Evolutionary conservation across 2,329 filamentous ascomycete species (phyloP), one percentile per base, ranked within the genome.

Genomic region (Rachicladosporium sp.): DNA sequence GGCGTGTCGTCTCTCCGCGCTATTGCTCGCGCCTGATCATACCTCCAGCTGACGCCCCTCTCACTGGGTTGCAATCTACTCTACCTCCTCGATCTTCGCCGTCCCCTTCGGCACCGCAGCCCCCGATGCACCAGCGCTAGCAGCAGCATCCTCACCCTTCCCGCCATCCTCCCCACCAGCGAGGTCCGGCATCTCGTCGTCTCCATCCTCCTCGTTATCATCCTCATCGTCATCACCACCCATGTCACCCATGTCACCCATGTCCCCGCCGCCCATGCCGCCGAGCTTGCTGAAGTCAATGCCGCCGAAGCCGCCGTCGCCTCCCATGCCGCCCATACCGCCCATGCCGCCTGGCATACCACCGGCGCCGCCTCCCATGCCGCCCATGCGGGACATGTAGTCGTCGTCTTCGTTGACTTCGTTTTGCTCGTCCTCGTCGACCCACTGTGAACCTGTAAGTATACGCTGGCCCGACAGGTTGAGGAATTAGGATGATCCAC

Each of bases 371-470:
- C 46, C 48, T 77, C 58, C 76, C 50, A 57, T 55, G 34, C 51
- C 63, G 49, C 65, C 66, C 66, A 69, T 69, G 50, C 64, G 62
- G 48, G 56, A 61, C 64, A 70, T 67, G 58, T 63, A 65, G 50
- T 68, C 64, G 63, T 94, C 88, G 41, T 93, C 87, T 49, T 93
- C 86, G 36, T 76, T 70, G 44, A 76, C 80, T 65, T 86, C 87
- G 59, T 96, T 82, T 71, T 98, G 91, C 76, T 98, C 91, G 60
- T 98, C 88, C 76, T 95, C 86, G 53, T 95, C 88, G 56, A 94
- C 84, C 88, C 88, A 95, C 76, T 80, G 44, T 19, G 23, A 41
- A 31, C 41, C 12, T 41, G 45, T 49, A 35, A 49, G 46, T 40
- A 44, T 13, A 2, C 10, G 1, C 4, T n/a, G n/a, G n/a, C n/a